phyloP scores from a whole-genome alignment of 2,329 filamentous ascomycete genomes.

The Purpureocillium lavendulum region DNA sequence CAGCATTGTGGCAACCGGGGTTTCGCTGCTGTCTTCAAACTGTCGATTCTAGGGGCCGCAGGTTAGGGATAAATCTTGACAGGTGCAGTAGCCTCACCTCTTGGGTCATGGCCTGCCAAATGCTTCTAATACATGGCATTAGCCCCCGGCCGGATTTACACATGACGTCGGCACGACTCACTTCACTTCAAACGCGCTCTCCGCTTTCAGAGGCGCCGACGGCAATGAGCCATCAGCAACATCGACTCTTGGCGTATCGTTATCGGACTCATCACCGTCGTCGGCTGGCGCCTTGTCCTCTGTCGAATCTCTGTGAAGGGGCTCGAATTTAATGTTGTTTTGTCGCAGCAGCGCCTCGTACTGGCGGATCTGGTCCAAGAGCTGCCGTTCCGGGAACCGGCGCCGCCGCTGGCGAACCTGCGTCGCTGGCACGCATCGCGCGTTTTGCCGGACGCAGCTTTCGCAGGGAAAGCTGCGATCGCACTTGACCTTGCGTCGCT shows the following conservation, averaged over 20 bases:
- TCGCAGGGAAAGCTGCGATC: constrained; percentile 50
- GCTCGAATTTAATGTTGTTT: constrained; percentile 47
- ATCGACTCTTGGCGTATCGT: constrained; percentile 3
- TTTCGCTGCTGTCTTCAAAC: not conserved
- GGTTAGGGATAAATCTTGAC: too few species aligned
- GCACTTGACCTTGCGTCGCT: constrained; percentile 57
- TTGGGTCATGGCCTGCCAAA: not conserved
- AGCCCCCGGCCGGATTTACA: not conserved
- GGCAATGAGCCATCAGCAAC: constrained; percentile 1
- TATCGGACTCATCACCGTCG: constrained; percentile 3
- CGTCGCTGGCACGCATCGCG: constrained; percentile 35
- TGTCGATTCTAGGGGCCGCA: not conserved
- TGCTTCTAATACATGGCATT: not conserved
- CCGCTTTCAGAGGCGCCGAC: constrained; percentile 3
- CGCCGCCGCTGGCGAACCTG: constrained; percentile 26
- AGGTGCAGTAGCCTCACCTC: not conserved
- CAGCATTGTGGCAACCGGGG: not conserved
- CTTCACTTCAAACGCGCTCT: constrained; percentile 8
- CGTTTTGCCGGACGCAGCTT: constrained; percentile 37
- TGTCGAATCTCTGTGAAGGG: constrained; percentile 18
- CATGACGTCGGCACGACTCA: constrained; percentile 2
- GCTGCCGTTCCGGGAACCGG: constrained; percentile 47
- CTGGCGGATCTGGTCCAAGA: constrained; percentile 45
- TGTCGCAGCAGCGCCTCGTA: constrained; percentile 50
- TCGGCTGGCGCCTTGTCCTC: constrained; percentile 1